Base-by-base conservation (phyloP, 2,329 filamentous ascomycete genomes). In the Hymenoscyphus fructigenus region DNA sequence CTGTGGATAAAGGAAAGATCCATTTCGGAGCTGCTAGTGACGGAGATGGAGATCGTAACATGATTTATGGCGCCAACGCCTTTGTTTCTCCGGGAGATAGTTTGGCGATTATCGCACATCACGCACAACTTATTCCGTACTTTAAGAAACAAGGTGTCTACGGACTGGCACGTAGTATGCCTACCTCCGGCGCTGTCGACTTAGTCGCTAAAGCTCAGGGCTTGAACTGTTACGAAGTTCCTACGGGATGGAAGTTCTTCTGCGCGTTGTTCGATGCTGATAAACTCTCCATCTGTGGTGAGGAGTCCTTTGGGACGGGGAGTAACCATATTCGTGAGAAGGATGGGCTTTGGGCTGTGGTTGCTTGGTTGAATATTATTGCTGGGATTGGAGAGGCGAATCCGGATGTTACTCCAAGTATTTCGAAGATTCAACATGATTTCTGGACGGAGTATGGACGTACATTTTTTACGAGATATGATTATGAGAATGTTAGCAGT, bases 281-380 rank as follows among this genome's bases (percentile, higher is more conserved):
- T 81, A 97, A 96, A 85, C 90, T 97, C 76, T 97, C 95, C 75
- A 99, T 99, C 78, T 99, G 95, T 76, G 95, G 95, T 65, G 95
- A 99, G 81, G 95, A 99, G 85, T 95, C 91, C 70, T 99, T 99
- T 78, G 95, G 95, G 71, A 99, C 95, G 12, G 95, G 95, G 47
- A 96, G 91, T 80, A 97, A 99, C 83, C 95, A 99, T 80, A 97
- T 99, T 76, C 92, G 95, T 73, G 95, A 99, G 83, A 99, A 99
- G 86, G 95, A 99, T 76, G 95, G 95, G 68, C 86, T 99, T 53
- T 99, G 95, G 95, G 95, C 95, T 66, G 87, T 99, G 68, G 91
- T 97, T 62, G 95, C 95, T 36, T 99, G 95, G 95, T 83, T 99
- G 74, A 99, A 99, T 84, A 97, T 99, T 79, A 96, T 99, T 74